Evolutionary conservation across 2,329 filamentous ascomycete species (phyloP).

Genomic region (Emmonsiellopsis sp.): DNA sequence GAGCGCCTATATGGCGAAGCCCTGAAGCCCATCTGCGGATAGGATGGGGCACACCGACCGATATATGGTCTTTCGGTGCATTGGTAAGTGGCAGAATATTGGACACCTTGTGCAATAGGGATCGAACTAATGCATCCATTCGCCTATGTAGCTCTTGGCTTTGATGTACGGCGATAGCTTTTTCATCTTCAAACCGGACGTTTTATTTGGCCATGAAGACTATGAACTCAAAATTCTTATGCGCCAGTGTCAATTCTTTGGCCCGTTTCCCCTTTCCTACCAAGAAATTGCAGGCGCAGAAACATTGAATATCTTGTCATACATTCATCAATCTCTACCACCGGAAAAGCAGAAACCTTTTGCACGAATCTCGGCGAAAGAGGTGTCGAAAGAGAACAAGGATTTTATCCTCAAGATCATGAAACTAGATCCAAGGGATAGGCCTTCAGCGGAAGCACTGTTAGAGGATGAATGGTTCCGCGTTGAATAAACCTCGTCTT

Average conservation of each 20-base stretch:
- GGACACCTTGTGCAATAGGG: background rate
- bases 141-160: slow-evolving; percentile 1
- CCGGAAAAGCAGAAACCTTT: slow-evolving; percentile 1
- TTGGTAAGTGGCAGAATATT: slow-evolving; percentile 9
- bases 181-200: slow-evolving; percentile 6
- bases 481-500: background rate
- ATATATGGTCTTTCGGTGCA: slow-evolving; percentile 21
- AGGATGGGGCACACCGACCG: slow-evolving; percentile 17
- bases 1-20: slow-evolving; percentile 15
- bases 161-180: slow-evolving; percentile 7
- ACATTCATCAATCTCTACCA: background rate
- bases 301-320: background rate
- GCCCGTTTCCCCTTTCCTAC: slow-evolving; percentile 7
- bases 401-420: slow-evolving; percentile 1
- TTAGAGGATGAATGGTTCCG: slow-evolving; percentile 5
- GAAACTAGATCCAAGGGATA: slow-evolving; percentile 1
- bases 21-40: slow-evolving; percentile 18
- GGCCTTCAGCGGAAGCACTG: slow-evolving; percentile 2
- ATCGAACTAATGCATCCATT: background rate
- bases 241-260: slow-evolving; percentile 6
- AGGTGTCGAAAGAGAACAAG: background rate
- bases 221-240: slow-evolving; percentile 7
- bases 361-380: background rate
- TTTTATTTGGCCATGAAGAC: slow-evolving; percentile 6
- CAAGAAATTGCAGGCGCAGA: slow-evolving; percentile 1